These are phyloP conservation scores for Fraxinus velutina DNA, from an alignment of 305 asterid genomes.

Conservation along the genomic window DNA sequence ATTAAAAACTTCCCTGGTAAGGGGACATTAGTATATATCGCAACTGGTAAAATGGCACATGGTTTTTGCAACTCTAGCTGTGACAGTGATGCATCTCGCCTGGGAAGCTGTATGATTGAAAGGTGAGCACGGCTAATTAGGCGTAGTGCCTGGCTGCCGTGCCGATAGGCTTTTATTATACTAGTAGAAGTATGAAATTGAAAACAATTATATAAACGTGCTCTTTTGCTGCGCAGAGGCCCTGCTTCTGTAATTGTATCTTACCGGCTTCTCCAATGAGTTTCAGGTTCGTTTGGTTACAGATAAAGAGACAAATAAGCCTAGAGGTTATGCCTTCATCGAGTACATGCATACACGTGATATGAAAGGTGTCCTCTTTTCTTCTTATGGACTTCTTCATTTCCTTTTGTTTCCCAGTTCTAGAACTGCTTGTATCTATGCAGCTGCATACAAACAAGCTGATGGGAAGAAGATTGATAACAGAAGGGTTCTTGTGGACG, in stretches of 20 bases:
- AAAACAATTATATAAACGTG: constrained; percentile 13
- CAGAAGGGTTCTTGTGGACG: constrained; percentile 94
- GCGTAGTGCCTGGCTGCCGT: constrained; percentile 96
- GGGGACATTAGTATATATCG: constrained; percentile 77
- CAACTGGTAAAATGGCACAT: constrained; percentile 76
- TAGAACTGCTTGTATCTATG: constrained; percentile 23
- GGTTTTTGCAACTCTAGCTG: constrained; percentile 77
- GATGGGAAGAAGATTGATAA: constrained; percentile 97
- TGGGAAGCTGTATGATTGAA: constrained; percentile 80
- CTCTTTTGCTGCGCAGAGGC: constrained; percentile 11
- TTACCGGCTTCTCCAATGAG: constrained; percentile 25
- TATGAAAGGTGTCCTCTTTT: constrained; percentile 70
- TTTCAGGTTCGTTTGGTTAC: constrained; percentile 89
- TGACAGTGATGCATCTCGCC: constrained; percentile 93
- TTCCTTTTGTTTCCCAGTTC: background rate
- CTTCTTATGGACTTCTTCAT: background rate
- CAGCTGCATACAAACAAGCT: constrained; percentile 99
- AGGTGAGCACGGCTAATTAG: constrained; percentile 99
- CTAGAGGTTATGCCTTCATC: constrained; percentile 95
- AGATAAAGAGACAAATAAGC: constrained; percentile 70
- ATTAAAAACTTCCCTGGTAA: constrained; percentile 74
- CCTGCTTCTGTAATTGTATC: constrained; percentile 21
- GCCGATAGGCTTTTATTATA: constrained; percentile 69
- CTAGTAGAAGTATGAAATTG: constrained; percentile 26
- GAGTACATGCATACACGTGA: constrained; percentile 90